These are phyloP conservation scores for Psilocybe azurescens DNA, from an alignment of 768 basidiomycete genomes.

Conservation along the genomic window DNA sequence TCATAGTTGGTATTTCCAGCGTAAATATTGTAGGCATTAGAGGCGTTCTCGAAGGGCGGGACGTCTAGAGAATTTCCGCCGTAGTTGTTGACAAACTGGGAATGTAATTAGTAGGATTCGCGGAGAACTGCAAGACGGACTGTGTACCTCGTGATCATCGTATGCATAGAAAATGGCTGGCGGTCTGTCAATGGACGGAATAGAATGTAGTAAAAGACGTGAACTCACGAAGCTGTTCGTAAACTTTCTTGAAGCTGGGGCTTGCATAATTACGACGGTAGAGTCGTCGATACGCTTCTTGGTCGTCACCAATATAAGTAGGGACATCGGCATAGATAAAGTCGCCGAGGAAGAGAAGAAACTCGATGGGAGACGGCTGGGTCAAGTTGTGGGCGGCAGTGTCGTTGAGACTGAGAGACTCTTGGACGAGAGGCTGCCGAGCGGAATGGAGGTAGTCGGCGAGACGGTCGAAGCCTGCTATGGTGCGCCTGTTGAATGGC, in stretches of 20 bases:
- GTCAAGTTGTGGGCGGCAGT: conserved; percentile 8
- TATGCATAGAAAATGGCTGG: conserved; percentile 71
- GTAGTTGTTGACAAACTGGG: conserved; percentile 70
- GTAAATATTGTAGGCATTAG: conserved; percentile 64
- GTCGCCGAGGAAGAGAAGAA: conserved; percentile 75
- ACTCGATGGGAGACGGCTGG: conserved; percentile 46
- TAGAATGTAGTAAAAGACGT: not conserved
- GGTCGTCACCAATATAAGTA: conserved; percentile 59
- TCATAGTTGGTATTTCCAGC: conserved; percentile 70
- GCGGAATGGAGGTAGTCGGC: conserved; percentile 51
- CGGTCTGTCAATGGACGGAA: conserved; percentile 3
- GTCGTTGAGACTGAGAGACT: conserved; percentile 13
- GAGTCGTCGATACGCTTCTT: conserved; percentile 63
- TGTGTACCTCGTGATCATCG: conserved; percentile 71
- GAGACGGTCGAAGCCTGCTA: conserved; percentile 70
- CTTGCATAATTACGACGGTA: conserved; percentile 74
- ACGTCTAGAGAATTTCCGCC: conserved; percentile 60
- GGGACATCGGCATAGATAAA: conserved; percentile 82
- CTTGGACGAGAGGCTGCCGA: not conserved
- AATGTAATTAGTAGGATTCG: not conserved
- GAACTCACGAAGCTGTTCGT: conserved; percentile 70
- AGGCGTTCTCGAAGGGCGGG: conserved; percentile 62
- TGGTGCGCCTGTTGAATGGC: conserved; percentile 54
- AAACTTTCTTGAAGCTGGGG: conserved; percentile 67
- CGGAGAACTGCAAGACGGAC: not conserved